Evolutionary conservation across 768 basidiomycete species (phyloP).

Genomic region (Lactarius hatsudake): DNA sequence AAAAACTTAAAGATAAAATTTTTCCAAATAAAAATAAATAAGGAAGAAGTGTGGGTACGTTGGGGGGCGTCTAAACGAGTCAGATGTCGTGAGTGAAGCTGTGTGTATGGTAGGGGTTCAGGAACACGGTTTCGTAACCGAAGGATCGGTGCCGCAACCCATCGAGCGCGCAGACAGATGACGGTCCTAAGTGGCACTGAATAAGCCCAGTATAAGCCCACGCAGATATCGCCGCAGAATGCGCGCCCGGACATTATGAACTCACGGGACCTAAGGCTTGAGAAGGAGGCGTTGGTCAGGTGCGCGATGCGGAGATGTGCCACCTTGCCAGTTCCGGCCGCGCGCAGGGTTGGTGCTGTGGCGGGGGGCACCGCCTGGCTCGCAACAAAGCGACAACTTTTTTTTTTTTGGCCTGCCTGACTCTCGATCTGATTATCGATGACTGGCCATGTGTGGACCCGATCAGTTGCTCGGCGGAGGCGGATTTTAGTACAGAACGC

Average conservation of each 20-base stretch:
- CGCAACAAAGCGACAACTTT: slow-evolving; percentile 5
- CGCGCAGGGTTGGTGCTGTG: slow-evolving; percentile 8
- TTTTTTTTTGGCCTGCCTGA: neutral
- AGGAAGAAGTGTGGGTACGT: neutral
- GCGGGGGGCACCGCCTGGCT: slow-evolving; percentile 16
- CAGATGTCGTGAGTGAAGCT: neutral
- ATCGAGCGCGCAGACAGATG: slow-evolving; percentile 23
- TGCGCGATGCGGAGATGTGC: slow-evolving; percentile 25
- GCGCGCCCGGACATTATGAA: slow-evolving; percentile 20
- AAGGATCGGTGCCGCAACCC: slow-evolving; percentile 12
- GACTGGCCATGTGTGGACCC: slow-evolving; percentile 12
- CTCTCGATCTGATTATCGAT: slow-evolving; percentile 26
- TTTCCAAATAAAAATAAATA: neutral
- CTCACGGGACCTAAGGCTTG: slow-evolving; percentile 12
- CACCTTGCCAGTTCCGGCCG: slow-evolving; percentile 21
- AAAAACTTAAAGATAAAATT: neutral
- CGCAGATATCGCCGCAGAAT: slow-evolving; percentile 22
- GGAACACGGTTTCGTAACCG: slow-evolving; percentile 21
- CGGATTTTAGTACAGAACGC: slow-evolving; percentile 25
- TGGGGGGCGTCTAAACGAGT: slow-evolving; percentile 8
- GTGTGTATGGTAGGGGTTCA: slow-evolving; percentile 3
- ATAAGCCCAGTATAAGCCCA: slow-evolving; percentile 21
- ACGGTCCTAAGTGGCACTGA: slow-evolving; percentile 24
- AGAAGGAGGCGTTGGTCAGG: slow-evolving; percentile 20
- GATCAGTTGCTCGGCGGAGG: slow-evolving; percentile 26